These are phyloP conservation scores for Penicillium sp. DNA, from an alignment of 2,329 filamentous ascomycete genomes.

Conservation along the genomic window DNA sequence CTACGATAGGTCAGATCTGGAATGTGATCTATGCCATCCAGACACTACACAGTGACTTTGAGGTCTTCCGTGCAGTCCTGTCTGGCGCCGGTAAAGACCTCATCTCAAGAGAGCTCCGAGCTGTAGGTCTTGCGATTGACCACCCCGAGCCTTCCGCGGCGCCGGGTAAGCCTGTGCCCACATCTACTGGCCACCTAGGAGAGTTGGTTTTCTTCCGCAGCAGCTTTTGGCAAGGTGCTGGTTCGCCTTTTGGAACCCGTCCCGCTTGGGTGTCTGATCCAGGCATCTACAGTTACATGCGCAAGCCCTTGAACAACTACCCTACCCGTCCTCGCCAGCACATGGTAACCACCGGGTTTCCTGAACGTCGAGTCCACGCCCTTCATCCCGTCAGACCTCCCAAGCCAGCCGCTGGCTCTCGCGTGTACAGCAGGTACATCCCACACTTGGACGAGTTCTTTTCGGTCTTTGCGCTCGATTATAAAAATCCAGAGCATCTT, in stretches of 20 bases:
- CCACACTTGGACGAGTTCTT: constrained; percentile 74
- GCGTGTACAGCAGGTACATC: constrained; percentile 76
- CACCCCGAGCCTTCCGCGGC: constrained; percentile 42
- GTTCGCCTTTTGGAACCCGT: constrained; percentile 64
- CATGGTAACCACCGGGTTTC: constrained; percentile 49
- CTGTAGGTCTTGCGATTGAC: constrained; percentile 45
- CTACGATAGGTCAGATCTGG: constrained; percentile 43
- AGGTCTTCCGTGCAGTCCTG: constrained; percentile 38
- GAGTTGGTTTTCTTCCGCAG: constrained; percentile 53
- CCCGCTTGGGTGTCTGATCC: constrained; percentile 60
- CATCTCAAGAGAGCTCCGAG: constrained; percentile 31
- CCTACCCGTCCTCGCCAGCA: constrained; percentile 28
- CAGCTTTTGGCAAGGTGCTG: constrained; percentile 69
- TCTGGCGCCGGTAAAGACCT: constrained; percentile 28
- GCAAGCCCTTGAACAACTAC: constrained; percentile 22
- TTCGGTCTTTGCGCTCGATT: constrained; percentile 73
- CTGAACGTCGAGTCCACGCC: constrained; percentile 53
- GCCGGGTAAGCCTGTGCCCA: constrained; percentile 39
- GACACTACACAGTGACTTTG: constrained; percentile 31
- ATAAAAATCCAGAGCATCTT: constrained; percentile 63
- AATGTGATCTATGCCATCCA: constrained; percentile 41
- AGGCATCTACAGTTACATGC: constrained; percentile 19
- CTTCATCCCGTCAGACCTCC: constrained; percentile 70
- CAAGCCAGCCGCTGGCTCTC: constrained; percentile 68
- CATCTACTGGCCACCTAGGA: constrained; percentile 34